Evolutionary conservation across 2,329 filamentous ascomycete species (phyloP), one percentile per base, ranked within the genome.

Genomic region (Tricladium varicosporioides): DNA sequence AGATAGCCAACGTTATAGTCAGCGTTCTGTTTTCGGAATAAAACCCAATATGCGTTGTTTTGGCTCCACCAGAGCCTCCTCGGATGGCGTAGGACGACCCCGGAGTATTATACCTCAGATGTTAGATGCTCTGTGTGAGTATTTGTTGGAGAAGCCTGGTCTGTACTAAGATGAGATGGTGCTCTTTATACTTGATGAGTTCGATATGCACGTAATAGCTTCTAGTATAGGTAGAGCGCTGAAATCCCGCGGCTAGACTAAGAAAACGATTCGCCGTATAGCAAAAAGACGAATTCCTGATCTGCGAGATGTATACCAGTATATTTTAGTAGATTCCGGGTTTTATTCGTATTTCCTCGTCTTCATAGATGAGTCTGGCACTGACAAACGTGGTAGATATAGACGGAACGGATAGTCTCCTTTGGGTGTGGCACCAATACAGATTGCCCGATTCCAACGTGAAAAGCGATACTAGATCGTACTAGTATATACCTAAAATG

Each of bases 341-440:
- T n/a, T 27, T 27, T 27, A 7, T 27, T 71, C 67, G 0, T 71
- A 72, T 56, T 65, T 74, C 27, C 60, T 73, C 10, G 67, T 75
- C 9, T 75, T 64, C 53, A 63, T 73, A 32, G 68, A 75, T 56
- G 67, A 76, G 60, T 74, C 73, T 57, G 68, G 71, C 2, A 73
- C 65, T 61, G 68, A 75, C 56, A 73, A 70, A 58, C 63, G 64
- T 15, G 63, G 67, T 57, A 67, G 71, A 5, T 72, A 70, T 57
- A 65, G 73, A 51, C 64, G 68, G 10, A 73, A 60, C 5, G 69
- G 68, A 2, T 76, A 69, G 74, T 69, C 71, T 56, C 72, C 71
- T 9, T 51, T 59, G 8, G 67, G 70, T 5, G 59, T 64, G 32
- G 61, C 64, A 16, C 68, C 65, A 4, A 49, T 60, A 11, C 51